Evolutionary conservation across 1,139 yeast genomes (phyloP).

Genomic region (Candida frijolesensis): DNA sequence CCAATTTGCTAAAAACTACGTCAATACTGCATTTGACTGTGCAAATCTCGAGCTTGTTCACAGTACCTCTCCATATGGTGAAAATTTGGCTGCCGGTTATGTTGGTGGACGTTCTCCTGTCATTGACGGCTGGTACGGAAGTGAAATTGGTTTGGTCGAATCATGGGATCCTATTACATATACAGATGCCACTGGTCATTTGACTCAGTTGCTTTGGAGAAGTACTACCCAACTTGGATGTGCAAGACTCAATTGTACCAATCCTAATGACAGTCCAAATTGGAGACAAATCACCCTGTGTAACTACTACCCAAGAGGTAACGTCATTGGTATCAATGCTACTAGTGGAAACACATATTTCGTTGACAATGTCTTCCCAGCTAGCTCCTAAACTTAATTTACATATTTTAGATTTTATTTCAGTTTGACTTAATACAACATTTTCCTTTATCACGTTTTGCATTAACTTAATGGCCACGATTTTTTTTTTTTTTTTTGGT

Average conservation of each 20-base stretch:
- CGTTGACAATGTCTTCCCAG: constrained; percentile 53
- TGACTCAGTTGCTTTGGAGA: constrained; percentile 88
- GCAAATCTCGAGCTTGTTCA: constrained; percentile 55
- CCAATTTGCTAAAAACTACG: constrained; percentile 49
- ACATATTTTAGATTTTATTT: not conserved
- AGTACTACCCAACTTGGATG: constrained; percentile 71
- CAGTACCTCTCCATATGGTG: constrained; percentile 67
- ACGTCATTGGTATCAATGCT: constrained; percentile 43
- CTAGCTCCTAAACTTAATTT: constrained; percentile 14
- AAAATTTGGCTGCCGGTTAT: constrained; percentile 83
- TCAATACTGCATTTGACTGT: constrained; percentile 48
- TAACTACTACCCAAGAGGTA: constrained; percentile 67
- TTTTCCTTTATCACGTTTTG: not conserved
- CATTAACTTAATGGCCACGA: not conserved
- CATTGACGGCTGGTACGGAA: constrained; percentile 73
- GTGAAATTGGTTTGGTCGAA: not conserved
- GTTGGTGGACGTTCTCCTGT: constrained; percentile 51
- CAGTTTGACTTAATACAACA: not conserved
- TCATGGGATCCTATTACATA: constrained; percentile 10
- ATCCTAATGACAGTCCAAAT: constrained; percentile 17
- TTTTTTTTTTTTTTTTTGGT: not conserved
- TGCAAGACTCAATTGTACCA: constrained; percentile 55
- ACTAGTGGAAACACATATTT: constrained; percentile 44
- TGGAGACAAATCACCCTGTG: constrained; percentile 68
- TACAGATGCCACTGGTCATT: constrained; percentile 58